Evolutionary conservation across 148 eudicot genomes (phyloP), one percentile per base, ranked within the genome.

Genomic region (Beta vulgaris): DNA sequence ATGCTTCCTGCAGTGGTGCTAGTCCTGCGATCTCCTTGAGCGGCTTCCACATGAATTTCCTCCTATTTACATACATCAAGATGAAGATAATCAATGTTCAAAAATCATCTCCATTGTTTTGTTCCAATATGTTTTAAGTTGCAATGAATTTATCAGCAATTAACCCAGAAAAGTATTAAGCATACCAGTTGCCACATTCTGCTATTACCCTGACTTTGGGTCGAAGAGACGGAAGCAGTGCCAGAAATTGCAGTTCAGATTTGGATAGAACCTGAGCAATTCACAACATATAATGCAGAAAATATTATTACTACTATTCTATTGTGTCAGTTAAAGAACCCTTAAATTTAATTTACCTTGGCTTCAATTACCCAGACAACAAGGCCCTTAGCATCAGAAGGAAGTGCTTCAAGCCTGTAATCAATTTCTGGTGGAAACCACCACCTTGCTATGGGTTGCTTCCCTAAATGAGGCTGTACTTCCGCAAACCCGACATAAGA

Each of bases 371-470:
- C 73, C 96, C 93, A 91, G 48, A 93, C 86, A 55, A 91, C 86
- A 15, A 93, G 88, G 26, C 98, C 96, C 79, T 87, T 88, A 54
- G 96, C 89, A 81, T 87, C 78, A 44, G 97, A 82, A 53, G 97
- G 97, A 70, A 94, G 91, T 75, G 88, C 84, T 6, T 92, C 88
- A 26, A 94, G 96, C 85, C 93, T 85, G 26, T 91, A 94, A 86
- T 94, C 98, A 58, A 94, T 89, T 81, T 94, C 97, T 34, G 97
- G 97, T 15, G 98, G 98, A 73, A 87, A 94, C 85, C 91, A 88
- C 95, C 98, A 94, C 75, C 97, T 87, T 21, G 95, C 96, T 81
- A 94, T 91, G 1, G 98, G 98, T 61, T 94, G 98, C 87, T 91
- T 94, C 79, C 98, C 97, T 31, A 94, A 70, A 76, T 94, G 98